Evolutionary conservation across 768 basidiomycete species (phyloP).

Genomic region (Termitomyces sp.): DNA sequence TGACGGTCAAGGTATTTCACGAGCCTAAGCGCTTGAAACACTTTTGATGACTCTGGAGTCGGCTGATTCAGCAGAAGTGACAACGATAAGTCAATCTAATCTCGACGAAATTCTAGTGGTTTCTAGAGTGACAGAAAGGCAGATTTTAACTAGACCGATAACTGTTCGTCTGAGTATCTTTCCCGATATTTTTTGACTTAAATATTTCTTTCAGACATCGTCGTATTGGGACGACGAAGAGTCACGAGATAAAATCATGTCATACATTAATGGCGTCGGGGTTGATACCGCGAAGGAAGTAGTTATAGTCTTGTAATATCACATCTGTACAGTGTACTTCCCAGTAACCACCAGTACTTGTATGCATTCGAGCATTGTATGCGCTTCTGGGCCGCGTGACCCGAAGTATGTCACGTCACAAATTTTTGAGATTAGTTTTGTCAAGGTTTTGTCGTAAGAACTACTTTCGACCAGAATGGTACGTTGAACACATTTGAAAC

Average conservation of each 20-base stretch:
- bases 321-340: too few species aligned
- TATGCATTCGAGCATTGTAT: background rate
- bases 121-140: slow-evolving; percentile 11
- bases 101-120: slow-evolving; percentile 14
- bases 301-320: slow-evolving; percentile 3
- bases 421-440: background rate
- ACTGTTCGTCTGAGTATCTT: slow-evolving; percentile 15
- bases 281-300: slow-evolving; percentile 11
- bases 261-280: slow-evolving; percentile 13
- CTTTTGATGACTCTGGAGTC: background rate
- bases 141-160: slow-evolving; percentile 21
- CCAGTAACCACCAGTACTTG: too few species aligned
- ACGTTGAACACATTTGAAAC: background rate
- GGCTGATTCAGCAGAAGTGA: background rate
- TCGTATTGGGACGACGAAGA: slow-evolving; percentile 9
- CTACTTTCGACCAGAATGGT: slow-evolving; percentile 4
- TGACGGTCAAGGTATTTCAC: slow-evolving; percentile 13
- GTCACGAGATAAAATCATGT: slow-evolving; percentile 4
- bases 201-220: slow-evolving; percentile 2
- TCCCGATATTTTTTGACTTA: slow-evolving; percentile 7
- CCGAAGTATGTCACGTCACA: slow-evolving; percentile 3
- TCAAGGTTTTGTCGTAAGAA: too few species aligned
- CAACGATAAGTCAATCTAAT: slow-evolving; percentile 4
- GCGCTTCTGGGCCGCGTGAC: background rate
- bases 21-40: background rate